phyloP scores from a whole-genome alignment of 176 grass and related monocot genomes.

The Triticum turgidum region DNA sequence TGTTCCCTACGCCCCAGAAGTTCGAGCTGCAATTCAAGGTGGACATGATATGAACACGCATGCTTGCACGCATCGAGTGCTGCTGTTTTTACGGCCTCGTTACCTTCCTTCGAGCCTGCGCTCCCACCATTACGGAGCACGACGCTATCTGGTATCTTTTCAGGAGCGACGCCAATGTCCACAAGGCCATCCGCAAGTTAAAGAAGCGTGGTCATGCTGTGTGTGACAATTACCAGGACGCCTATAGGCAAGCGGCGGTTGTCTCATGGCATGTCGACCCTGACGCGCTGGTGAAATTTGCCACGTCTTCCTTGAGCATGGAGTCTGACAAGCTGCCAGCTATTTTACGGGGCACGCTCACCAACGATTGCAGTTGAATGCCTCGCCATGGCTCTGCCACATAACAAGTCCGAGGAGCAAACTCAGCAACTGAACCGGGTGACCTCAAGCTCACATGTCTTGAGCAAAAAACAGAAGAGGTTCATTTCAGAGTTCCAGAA shows the following conservation, averaged over 20 bases:
- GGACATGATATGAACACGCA: background rate
- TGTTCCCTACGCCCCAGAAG: background rate
- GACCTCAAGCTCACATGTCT: background rate
- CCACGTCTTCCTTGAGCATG: background rate
- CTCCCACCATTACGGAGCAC: background rate
- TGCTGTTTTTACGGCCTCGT: background rate
- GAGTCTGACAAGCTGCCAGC: background rate
- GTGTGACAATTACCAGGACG: background rate
- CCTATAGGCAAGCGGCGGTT: background rate
- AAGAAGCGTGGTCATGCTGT: background rate
- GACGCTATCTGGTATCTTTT: background rate
- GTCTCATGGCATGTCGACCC: conserved; percentile 1
- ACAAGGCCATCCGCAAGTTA: background rate
- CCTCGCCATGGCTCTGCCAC: background rate
- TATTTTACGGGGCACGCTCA: background rate
- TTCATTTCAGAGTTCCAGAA: background rate
- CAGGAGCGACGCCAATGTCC: background rate
- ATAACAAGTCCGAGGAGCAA: background rate
- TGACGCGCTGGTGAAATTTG: background rate
- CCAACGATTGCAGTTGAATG: background rate
- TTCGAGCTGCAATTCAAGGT: background rate
- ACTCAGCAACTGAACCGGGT: background rate
- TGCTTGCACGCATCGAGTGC: background rate
- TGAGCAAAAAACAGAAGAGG: background rate
- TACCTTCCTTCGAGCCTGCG: background rate